Conservation (phyloP, 352 stramenopile species). For the Phytophthora citrophthora region DNA sequence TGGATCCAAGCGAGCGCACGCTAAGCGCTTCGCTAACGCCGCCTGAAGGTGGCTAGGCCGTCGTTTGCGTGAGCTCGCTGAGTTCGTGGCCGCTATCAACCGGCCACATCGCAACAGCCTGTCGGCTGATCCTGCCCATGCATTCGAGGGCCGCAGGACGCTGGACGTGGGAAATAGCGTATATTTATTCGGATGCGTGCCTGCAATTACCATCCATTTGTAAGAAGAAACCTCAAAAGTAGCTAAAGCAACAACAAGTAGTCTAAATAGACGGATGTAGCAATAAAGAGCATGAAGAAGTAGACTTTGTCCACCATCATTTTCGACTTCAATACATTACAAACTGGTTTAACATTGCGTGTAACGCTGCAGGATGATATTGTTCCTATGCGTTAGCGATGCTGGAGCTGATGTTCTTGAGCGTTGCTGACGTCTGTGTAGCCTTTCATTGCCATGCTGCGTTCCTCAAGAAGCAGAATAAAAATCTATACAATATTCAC, state of each 20-base stretch:
- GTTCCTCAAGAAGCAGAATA: neutral
- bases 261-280: conserved; percentile 31
- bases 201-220: conserved; percentile 34
- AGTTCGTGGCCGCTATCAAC: conserved; percentile 25
- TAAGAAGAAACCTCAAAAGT: conserved; percentile 25
- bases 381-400: neutral
- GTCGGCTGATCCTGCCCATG: conserved; percentile 32
- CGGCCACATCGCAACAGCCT: conserved; percentile 35
- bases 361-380: conserved; percentile 2
- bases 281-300: conserved; percentile 19
- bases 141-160: conserved; percentile 24
- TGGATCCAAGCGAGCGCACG: conserved; percentile 19
- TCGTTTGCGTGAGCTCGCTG: conserved; percentile 28
- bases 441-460: no score
- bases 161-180: conserved; percentile 31
- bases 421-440: neutral
- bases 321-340: neutral
- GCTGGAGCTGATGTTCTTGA: conserved; percentile 1
- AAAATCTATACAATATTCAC: conserved; percentile 20
- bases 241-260: conserved; percentile 12
- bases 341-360: neutral
- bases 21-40: conserved; percentile 31
- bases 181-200: conserved; percentile 47
- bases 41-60: conserved; percentile 49
- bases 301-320: conserved; percentile 9